Evolutionary conservation across 2,329 filamentous ascomycete species (phyloP).

Genomic region (Periconia sp.): DNA sequence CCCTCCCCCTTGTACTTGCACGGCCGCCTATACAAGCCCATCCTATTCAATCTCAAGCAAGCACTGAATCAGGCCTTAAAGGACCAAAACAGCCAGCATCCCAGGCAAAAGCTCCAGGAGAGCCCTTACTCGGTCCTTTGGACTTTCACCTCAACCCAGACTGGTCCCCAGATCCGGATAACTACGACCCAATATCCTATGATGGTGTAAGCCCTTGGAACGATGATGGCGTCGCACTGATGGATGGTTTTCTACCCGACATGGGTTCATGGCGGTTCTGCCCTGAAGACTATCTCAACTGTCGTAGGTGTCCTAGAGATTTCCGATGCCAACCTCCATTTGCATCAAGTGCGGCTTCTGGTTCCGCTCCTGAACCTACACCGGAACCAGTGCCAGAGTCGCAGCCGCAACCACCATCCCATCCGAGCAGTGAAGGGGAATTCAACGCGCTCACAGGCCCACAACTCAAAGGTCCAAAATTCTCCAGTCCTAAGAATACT

Average conservation of each 20-base stretch:
- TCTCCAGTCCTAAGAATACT: conserved; percentile 10
- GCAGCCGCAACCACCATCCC: no score
- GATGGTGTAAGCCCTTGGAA: conserved; percentile 15
- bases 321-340: conserved; percentile 6
- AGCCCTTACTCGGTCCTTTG: background rate
- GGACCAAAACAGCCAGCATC: no score
- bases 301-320: conserved; percentile 17
- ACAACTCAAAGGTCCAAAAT: background rate
- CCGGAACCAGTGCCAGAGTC: background rate
- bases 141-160: conserved; percentile 11
- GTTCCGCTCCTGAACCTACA: background rate
- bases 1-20: no score
- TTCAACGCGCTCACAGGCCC: background rate
- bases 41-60: no score
- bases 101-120: no score
- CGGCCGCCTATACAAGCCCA: no score
- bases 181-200: conserved; percentile 12
- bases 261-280: conserved; percentile 12
- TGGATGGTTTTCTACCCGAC: no score
- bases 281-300: conserved; percentile 14
- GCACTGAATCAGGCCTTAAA: no score
- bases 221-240: conserved; percentile 18
- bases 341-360: background rate
- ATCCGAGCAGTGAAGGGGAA: conserved; percentile 2
- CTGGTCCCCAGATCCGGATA: conserved; percentile 13